Conservation (phyloP, 148 eudicot species). For the Bassia scoparia region DNA sequence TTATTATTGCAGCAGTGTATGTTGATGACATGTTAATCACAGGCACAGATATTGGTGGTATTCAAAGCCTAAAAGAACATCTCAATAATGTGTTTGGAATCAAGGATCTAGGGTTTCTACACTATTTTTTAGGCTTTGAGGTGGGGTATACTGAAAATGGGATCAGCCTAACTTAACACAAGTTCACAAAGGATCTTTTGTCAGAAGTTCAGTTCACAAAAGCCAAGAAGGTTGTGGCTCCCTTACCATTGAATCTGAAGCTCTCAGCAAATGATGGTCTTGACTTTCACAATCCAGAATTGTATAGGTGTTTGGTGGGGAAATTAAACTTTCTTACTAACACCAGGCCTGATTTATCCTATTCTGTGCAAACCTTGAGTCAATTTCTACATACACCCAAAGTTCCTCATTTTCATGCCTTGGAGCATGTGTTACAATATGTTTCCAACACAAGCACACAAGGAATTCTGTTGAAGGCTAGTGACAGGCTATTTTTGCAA, state of each 20-base stretch:
- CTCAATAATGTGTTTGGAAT: background rate
- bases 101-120: background rate
- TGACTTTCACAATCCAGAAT: background rate
- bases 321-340: too few relatives aligned
- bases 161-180: background rate
- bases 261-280: background rate
- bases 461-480: background rate
- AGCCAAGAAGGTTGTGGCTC: background rate
- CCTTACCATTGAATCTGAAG: background rate
- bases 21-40: slow-evolving; percentile 4
- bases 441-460: background rate
- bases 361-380: background rate
- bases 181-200: background rate
- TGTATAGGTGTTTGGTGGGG: too few relatives aligned
- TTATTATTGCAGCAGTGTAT: background rate
- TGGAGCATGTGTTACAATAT: background rate
- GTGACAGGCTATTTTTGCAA: background rate
- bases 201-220: background rate
- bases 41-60: background rate
- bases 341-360: background rate
- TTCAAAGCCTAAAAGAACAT: background rate
- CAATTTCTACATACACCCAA: slow-evolving; percentile 10
- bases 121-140: slow-evolving; percentile 7
- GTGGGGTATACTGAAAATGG: background rate
- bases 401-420: background rate